Evolutionary conservation across 2,329 filamentous ascomycete genomes (phyloP).

Genomic region (Colletotrichum chrysophilum): DNA sequence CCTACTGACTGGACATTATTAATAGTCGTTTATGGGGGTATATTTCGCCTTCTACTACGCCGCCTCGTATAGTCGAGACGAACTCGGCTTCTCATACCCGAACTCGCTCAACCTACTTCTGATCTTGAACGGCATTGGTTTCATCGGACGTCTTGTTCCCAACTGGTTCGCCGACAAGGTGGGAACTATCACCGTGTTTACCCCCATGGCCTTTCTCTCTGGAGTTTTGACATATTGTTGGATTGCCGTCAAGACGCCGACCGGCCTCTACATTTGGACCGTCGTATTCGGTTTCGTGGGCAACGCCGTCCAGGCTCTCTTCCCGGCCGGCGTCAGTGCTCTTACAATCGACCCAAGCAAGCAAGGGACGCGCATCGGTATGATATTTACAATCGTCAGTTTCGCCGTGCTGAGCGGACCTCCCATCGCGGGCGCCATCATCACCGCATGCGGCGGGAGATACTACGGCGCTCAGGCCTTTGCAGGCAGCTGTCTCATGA

Average conservation of each 20-base stretch:
- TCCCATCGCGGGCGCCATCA: slow-evolving; percentile 55
- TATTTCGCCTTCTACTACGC: slow-evolving; percentile 68
- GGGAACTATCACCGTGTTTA: slow-evolving; percentile 67
- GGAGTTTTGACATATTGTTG: slow-evolving; percentile 57
- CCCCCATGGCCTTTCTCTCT: slow-evolving; percentile 48
- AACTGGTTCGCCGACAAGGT: slow-evolving; percentile 61
- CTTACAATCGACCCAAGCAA: slow-evolving; percentile 57
- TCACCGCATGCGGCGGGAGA: slow-evolving; percentile 42
- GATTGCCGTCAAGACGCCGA: slow-evolving; percentile 56
- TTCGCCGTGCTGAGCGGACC: slow-evolving; percentile 58
- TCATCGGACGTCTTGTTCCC: slow-evolving; percentile 62
- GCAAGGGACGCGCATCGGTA: slow-evolving; percentile 61
- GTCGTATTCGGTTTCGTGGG: slow-evolving; percentile 68
- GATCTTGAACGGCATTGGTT: slow-evolving; percentile 67
- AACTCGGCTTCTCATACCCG: slow-evolving; percentile 47
- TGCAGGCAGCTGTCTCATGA: slow-evolving; percentile 45
- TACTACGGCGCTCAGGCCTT: slow-evolving; percentile 57
- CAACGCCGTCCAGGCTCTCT: slow-evolving; percentile 69
- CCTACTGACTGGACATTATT: neutral
- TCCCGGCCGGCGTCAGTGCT: slow-evolving; percentile 65
- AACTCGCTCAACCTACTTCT: slow-evolving; percentile 67
- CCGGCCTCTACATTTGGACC: slow-evolving; percentile 66
- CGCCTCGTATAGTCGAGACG: slow-evolving; percentile 50
- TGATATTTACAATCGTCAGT: slow-evolving; percentile 61
- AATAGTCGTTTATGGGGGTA: slow-evolving; percentile 52